Percentiles rank a stretch among this genome's conserved stretches.
Evolutionary conservation across 1,284 basidiomycete species (phyloP).

Genomic region (Mycena sp.): DNA sequence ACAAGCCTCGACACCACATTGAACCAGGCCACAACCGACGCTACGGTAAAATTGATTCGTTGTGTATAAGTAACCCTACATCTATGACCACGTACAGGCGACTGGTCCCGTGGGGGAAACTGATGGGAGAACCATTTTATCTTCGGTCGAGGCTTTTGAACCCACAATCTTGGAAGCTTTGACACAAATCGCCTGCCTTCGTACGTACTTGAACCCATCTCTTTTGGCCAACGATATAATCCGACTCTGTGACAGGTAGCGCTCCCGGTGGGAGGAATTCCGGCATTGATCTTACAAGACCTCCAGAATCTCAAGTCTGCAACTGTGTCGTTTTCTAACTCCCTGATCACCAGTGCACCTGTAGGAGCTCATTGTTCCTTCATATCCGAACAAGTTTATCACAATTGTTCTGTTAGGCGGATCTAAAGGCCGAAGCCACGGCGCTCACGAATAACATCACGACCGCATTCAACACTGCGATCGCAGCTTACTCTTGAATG

Average conservation of each 20-base stretch:
- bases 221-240: background rate
- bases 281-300: slow-evolving; percentile 40
- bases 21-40: slow-evolving; percentile 31
- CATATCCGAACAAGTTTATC: background rate
- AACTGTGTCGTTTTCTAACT: slow-evolving; percentile 28
- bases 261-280: slow-evolving; percentile 36
- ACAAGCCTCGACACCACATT: slow-evolving; percentile 22
- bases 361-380: slow-evolving; percentile 22
- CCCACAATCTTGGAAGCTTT: slow-evolving; percentile 34
- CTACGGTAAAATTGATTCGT: background rate
- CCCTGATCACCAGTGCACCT: slow-evolving; percentile 34
- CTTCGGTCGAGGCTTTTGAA: slow-evolving; percentile 29
- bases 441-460: slow-evolving; percentile 23
- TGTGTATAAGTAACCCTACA: background rate
- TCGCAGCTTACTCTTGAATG: slow-evolving; percentile 30
- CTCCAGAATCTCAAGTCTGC: slow-evolving; percentile 29
- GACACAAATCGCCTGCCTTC: slow-evolving; percentile 32
- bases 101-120: slow-evolving; percentile 16
- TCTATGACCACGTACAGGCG: background rate
- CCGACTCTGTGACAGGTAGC: slow-evolving; percentile 18
- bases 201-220: background rate
- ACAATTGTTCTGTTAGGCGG: slow-evolving; percentile 1
- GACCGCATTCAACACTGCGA: slow-evolving; percentile 27
- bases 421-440: slow-evolving; percentile 15
- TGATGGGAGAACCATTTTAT: slow-evolving; percentile 34